phyloP scores from a whole-genome alignment of 1,139 yeast species.

The Geotrichum macrosporum region DNA sequence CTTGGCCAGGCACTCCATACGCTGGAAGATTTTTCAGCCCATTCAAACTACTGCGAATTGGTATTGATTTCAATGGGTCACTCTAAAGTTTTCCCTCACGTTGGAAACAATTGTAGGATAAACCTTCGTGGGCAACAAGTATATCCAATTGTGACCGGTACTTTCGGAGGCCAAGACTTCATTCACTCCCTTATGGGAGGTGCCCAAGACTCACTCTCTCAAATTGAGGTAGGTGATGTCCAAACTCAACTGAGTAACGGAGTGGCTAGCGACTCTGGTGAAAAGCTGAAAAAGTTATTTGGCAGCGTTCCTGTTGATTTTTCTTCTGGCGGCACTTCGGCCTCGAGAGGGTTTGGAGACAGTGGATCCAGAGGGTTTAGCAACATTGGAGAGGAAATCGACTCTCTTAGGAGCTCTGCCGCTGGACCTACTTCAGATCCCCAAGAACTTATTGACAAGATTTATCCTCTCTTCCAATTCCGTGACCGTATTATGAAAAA shows the following conservation, averaged over 20 bases:
- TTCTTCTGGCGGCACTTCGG: conserved; percentile 4
- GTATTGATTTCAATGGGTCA: conserved; percentile 29
- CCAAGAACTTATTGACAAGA: conserved; percentile 21
- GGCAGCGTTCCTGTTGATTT: conserved; percentile 21
- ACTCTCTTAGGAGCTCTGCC: conserved; percentile 9
- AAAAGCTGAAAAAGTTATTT: conserved; percentile 18
- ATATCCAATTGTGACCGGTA: conserved; percentile 32
- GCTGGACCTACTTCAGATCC: conserved; percentile 18
- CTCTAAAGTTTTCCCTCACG: conserved; percentile 30
- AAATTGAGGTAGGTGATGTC: conserved; percentile 26
- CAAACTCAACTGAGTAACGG: conserved; percentile 21
- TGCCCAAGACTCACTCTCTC: conserved; percentile 31
- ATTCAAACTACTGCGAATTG: conserved; percentile 29
- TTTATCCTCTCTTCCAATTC: conserved; percentile 28
- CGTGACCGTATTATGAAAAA: conserved; percentile 28
- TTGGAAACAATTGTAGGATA: conserved; percentile 27
- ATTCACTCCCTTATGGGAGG: conserved; percentile 31
- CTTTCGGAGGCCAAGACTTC: conserved; percentile 32
- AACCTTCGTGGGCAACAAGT: conserved; percentile 27
- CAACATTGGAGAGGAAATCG: conserved; percentile 17
- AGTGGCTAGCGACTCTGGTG: conserved; percentile 10
- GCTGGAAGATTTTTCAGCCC: conserved; percentile 31
- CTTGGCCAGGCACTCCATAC: conserved; percentile 32
- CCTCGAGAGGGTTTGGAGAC: conserved; percentile 14
- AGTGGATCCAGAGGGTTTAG: not conserved